Evolutionary conservation across 106 monocot genomes (phyloP).

Genomic region (Dioscorea alata): DNA sequence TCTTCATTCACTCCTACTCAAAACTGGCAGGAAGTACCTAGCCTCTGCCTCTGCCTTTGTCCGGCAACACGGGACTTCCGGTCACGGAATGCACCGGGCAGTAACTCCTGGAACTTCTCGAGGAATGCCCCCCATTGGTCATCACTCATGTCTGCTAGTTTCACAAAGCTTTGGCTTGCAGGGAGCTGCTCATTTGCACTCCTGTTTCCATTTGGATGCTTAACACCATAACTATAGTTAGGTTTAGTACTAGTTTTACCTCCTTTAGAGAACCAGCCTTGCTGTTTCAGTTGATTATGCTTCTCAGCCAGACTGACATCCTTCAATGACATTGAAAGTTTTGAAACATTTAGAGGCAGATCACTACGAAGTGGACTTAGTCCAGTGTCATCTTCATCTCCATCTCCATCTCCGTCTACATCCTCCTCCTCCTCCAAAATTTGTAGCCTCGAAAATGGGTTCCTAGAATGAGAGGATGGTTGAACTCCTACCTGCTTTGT

Average conservation of each 20-base stretch:
- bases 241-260: conserved; percentile 1
- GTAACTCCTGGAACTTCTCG: conserved; percentile 64
- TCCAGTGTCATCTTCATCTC: background rate
- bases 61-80: conserved; percentile 22
- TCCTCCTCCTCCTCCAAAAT: conserved; percentile 64
- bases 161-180: conserved; percentile 60
- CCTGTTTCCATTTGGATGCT: background rate
- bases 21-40: conserved; percentile 46
- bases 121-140: conserved; percentile 83
- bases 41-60: conserved; percentile 41
- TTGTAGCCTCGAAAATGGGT: conserved; percentile 38
- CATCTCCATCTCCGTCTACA: conserved; percentile 6
- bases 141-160: conserved; percentile 63
- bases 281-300: background rate
- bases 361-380: conserved; percentile 4
- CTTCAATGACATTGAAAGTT: conserved; percentile 51
- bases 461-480: conserved; percentile 2
- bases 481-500: background rate
- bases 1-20: conserved; percentile 5
- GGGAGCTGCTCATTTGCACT: conserved; percentile 67
- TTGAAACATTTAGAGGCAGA: too few species aligned
- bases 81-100: conserved; percentile 32
- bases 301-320: conserved; percentile 36
- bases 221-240: background rate
- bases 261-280: conserved; percentile 4